Conservation (phyloP, 2,329 filamentous ascomycete genomes). For the Fusarium torreyae region DNA sequence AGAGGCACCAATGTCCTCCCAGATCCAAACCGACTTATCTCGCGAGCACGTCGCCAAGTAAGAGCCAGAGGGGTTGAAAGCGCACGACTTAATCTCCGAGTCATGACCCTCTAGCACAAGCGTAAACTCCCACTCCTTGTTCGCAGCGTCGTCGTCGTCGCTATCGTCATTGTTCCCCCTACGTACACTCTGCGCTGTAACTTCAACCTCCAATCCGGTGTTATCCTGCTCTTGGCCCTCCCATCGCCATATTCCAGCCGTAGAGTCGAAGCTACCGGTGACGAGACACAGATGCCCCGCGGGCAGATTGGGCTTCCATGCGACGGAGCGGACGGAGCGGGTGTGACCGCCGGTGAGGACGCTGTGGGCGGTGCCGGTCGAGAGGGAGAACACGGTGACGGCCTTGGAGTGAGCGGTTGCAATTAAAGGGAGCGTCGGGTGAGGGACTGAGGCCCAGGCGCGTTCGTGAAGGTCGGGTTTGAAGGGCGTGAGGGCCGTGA, state of each 20-base stretch:
- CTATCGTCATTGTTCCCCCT: conserved; percentile 43
- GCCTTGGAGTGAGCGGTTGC: conserved; percentile 91
- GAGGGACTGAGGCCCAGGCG: conserved; percentile 88
- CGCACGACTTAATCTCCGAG: conserved; percentile 88
- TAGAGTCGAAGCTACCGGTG: conserved; percentile 94
- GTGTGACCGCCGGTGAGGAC: conserved; percentile 89
- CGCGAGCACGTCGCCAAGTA: conserved; percentile 91
- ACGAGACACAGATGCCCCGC: conserved; percentile 81
- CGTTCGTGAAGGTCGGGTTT: conserved; percentile 75
- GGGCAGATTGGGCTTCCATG: conserved; percentile 85
- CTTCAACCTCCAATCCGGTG: conserved; percentile 61
- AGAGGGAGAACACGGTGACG: conserved; percentile 90
- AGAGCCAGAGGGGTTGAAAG: conserved; percentile 80
- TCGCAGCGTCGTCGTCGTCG: conserved; percentile 64
- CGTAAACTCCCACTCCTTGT: conserved; percentile 92
- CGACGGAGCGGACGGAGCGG: conserved; percentile 85
- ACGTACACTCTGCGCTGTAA: conserved; percentile 50
- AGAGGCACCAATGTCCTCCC: conserved; percentile 85
- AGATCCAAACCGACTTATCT: conserved; percentile 98
- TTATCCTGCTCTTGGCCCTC: conserved; percentile 62
- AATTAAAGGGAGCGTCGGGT: conserved; percentile 88
- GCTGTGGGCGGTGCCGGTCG: conserved; percentile 83
- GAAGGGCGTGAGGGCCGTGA: conserved; percentile 66
- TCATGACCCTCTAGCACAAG: conserved; percentile 96
- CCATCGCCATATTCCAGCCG: conserved; percentile 86